Base-by-base conservation (phyloP, 2,329 filamentous ascomycete species). In the Xylaria sp. region DNA sequence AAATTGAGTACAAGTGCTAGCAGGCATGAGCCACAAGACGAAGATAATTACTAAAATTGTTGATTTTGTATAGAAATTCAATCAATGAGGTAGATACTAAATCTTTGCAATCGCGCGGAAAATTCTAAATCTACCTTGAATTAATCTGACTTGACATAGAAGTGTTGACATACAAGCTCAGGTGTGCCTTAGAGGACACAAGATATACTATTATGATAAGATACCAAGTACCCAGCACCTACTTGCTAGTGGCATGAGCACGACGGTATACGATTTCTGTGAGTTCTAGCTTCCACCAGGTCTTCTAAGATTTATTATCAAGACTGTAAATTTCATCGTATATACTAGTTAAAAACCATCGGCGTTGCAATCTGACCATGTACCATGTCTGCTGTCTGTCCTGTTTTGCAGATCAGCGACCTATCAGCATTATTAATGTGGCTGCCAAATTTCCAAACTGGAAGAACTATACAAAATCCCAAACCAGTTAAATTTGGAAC, bases 401-500 rank as follows among this genome's bases (percentile, higher is more conserved):
- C 13, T 42, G 46, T 20, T n/a, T 11, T 28, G 4, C 23, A 26
- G 20, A 53, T 31, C 23, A 53, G 23, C 15, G 38, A 17, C 17
- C 33, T 26, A 17, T 20, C 44, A 17, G 10, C 15, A 33, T 44
- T 26, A 2, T 53, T 23, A 9, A n/a, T 1, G n/a, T 36, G 7
- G 20, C 10, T 15, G 44, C n/a, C 6, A 23, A 6, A 26, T 26
- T 49, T 38, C 44, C n/a, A 40, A 11, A 28, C 11, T 81, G 11
- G 85, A 75, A 7, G 84, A 89, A 81, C 89, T 90, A 81, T 97
- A 94, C 75, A 95, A 89, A 82, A 97, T 94, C 73, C 92, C 92
- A 54, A 97, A 86, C 73, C 93, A 89, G 87, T 94, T 97, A 38
- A 92, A 88, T 83, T 97, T 93, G 56, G 93, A 97, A 87, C 94